These are phyloP conservation scores for Boletus huronensis DNA, from an alignment of 768 basidiomycete species.

Conservation along the genomic window DNA sequence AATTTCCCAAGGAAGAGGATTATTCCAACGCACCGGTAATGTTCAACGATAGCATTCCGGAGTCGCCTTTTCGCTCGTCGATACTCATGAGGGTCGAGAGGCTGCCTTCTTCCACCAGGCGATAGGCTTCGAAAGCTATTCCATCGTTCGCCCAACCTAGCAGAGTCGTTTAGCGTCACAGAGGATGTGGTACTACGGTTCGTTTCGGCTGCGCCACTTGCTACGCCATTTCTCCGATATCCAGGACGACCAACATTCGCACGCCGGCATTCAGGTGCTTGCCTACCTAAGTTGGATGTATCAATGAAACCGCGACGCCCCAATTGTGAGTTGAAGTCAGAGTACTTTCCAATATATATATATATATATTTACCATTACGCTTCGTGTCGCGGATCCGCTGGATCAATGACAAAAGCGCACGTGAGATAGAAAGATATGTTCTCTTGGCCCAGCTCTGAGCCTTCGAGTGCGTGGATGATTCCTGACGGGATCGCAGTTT, in stretches of 20 bases:
- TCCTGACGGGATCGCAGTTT: conserved; percentile 12
- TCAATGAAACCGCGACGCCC: neutral
- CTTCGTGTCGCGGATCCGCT: neutral
- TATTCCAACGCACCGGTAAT: conserved; percentile 57
- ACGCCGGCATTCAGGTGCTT: neutral
- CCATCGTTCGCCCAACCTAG: neutral
- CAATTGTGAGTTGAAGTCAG: neutral
- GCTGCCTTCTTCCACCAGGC: neutral
- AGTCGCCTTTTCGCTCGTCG: conserved; percentile 79
- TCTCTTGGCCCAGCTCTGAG: conserved; percentile 14
- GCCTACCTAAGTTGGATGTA: neutral
- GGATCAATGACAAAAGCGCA: conserved; percentile 3
- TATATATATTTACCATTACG: conserved; percentile 2
- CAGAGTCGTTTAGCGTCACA: neutral
- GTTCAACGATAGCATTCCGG: conserved; percentile 78
- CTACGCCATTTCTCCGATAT: neutral
- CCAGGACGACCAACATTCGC: neutral
- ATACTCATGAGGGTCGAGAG: conserved; percentile 73
- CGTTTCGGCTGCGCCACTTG: neutral
- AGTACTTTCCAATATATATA: neutral
- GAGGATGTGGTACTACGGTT: neutral
- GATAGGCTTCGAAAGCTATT: neutral
- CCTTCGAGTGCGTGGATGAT: conserved; percentile 2
- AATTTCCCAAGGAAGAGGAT: neutral
- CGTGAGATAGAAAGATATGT: conserved; percentile 1